Evolutionary conservation across 2,329 filamentous ascomycete species (phyloP).

Genomic region (Fusarium sp.): DNA sequence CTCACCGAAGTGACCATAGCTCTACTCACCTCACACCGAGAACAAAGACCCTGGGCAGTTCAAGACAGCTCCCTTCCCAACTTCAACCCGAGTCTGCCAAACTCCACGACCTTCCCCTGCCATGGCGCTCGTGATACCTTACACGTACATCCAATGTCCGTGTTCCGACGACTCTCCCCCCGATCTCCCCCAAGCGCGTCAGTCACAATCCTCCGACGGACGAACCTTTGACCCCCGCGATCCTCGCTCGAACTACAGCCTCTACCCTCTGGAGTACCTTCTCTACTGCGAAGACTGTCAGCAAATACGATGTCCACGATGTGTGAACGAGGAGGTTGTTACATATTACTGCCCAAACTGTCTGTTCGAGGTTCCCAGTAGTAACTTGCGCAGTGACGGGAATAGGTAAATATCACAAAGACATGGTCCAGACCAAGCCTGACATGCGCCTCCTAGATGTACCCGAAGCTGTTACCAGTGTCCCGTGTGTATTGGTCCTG

Average conservation of each 20-base stretch:
- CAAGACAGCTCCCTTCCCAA: conserved; percentile 33
- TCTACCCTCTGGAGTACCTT: conserved; percentile 92
- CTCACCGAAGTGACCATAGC: conserved; percentile 13
- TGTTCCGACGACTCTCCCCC: conserved; percentile 62
- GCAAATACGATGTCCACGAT: conserved; percentile 92
- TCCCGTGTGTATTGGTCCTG: conserved; percentile 84
- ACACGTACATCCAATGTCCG: conserved; percentile 75
- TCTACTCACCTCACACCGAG: conserved; percentile 28
- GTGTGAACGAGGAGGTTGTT: conserved; percentile 91
- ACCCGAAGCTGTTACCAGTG: conserved; percentile 96
- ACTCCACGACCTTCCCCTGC: conserved; percentile 25
- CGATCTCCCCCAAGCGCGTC: conserved; percentile 48
- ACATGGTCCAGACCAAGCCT: conserved; percentile 18
- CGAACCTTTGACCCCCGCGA: conserved; percentile 87
- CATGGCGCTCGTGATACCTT: conserved; percentile 66
- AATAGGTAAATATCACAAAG: conserved; percentile 73
- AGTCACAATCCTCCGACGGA: conserved; percentile 64
- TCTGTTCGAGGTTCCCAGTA: conserved; percentile 94
- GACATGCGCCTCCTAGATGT: conserved; percentile 66
- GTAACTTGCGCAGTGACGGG: conserved; percentile 89
- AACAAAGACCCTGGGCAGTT: conserved; percentile 23
- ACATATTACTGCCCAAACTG: conserved; percentile 97
- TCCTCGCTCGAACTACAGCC: conserved; percentile 86
- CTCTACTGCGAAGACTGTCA: conserved; percentile 98
- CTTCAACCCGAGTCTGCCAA: conserved; percentile 25